Base-by-base conservation (phyloP, 2,329 filamentous ascomycete genomes). In the Colletotrichum trifolii region DNA sequence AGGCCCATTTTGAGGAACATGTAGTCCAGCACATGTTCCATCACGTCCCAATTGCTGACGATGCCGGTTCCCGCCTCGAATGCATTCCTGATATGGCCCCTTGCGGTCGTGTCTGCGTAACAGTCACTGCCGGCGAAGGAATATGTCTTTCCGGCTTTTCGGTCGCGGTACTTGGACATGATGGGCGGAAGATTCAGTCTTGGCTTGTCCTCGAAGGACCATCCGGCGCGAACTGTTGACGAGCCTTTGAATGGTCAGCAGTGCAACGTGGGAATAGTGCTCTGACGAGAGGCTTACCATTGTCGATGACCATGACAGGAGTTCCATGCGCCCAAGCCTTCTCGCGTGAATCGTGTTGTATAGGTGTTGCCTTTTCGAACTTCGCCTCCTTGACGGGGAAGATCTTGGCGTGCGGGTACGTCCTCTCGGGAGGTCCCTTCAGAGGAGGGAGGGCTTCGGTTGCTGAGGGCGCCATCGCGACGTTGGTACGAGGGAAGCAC, bases 21-120 rank as follows among this genome's bases (percentile, higher is more conserved):
- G 77, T 97, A 97, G 79, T 99, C 96, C 50, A 99, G 80, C 6
- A 97, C 85, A 64, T 95, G 94, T 78, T 99, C 96, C 88, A 97
- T 94, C 39, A 94, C 94, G 77, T 99, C 96, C 94, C 96, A 99
- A 75, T 98, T 98, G 77, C 93, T 94, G 66, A 98, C 89, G 52
- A 99, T 91, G 69, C 94, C 95, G 48, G 91, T 95, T 33, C 94
- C 94, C 2, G 91, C 87, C 76, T 99, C 96, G 72, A 97, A 98
- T 1, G 94, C 91, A 76, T 93, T 92, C 75, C 95, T 91, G 65
- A 97, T 90, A 76, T 98, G 96, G 10, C 94, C 93, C 61, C 93
- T 87, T 25, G 96, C 94, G 1, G 94, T 97, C 34, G 95, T 96
- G 78, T 99, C 96, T 68, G 94, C 91, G 74, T 96, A 98, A 73